These are phyloP conservation scores for Aspergillus proliferans DNA, from an alignment of 2,329 filamentous ascomycete species.

Conservation along the genomic window DNA sequence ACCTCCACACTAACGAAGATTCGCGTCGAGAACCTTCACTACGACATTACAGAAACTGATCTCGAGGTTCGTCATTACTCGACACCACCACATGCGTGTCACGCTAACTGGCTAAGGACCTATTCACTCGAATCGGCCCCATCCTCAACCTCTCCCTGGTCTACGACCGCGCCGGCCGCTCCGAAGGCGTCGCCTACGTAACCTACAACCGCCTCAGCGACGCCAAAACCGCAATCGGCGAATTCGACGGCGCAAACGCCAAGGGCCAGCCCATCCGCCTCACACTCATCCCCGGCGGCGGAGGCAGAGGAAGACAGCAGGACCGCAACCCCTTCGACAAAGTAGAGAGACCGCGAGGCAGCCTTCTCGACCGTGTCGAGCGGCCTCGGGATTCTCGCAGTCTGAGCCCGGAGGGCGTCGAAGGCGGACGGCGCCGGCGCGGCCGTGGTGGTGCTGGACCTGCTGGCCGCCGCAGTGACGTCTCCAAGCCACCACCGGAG, in stretches of 20 bases:
- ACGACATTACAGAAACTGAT: constrained; percentile 80
- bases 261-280: constrained; percentile 80
- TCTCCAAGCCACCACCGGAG: constrained; percentile 53
- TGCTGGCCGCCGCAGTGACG: constrained; percentile 52
- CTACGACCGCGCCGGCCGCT: constrained; percentile 85
- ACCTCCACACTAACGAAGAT: constrained; percentile 61
- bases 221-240: constrained; percentile 65
- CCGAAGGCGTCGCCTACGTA: constrained; percentile 76
- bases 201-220: constrained; percentile 68
- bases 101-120: constrained; percentile 49
- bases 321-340: constrained; percentile 45
- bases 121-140: constrained; percentile 72
- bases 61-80: constrained; percentile 56
- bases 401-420: constrained; percentile 36
- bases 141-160: constrained; percentile 63
- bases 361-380: constrained; percentile 61
- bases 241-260: constrained; percentile 86
- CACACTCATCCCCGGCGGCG: constrained; percentile 53
- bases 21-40: constrained; percentile 84
- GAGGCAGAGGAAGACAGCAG: constrained; percentile 19
- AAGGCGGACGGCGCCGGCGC: constrained; percentile 35
- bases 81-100: neutral
- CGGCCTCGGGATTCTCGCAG: constrained; percentile 37
- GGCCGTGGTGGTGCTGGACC: constrained; percentile 36
- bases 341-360: constrained; percentile 48